Evolutionary conservation across 495 filamentous ascomycete species (phyloP), one percentile per base, ranked within the genome.

Genomic region (Haplographium delicatum): DNA sequence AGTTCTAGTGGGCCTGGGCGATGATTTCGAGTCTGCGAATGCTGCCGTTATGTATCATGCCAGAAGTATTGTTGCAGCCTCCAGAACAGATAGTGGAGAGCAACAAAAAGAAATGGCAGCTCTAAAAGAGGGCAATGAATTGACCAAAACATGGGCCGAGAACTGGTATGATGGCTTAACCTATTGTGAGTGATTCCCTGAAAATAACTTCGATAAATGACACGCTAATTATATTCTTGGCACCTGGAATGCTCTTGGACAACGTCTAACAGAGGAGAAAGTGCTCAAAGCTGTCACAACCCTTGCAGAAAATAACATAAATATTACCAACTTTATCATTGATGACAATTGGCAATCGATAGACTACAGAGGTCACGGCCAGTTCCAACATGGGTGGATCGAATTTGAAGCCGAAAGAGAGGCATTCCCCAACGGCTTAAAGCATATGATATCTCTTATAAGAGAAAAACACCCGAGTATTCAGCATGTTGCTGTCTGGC

Each of bases 291-390:
- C 91, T 10, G 70, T 98, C 8, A 78, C 87, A 52, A 70, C 73
- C 1, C 69, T 97, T 38, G 78, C 84, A 25, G 67, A 81, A 16
- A 75, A 86, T 44, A 80, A 81, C 1, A 86, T 98, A 56, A 79
- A 82, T 9, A 77, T 96, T 33, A 80, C 81, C 3, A 89, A 81
- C 53, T 68, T 97, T 1, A 95, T 96, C 50, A 93, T 96, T 46
- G 91, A 97, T 57, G 93, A 98, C 62, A 95, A 95, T 59, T 98
- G 93, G 93, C 93, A 98, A 66, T 77, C 84, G 16, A 72, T 95
- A 24, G 75, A 81, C 59, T 72, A 73, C 38, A 44, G 55, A 48
- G 74, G 69, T 2, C 47, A 67, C 5, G 56, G 65, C 28, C 68
- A 76, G 56, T 72, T 68, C 48, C 71, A 77, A 26, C 72, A 85